Evolutionary conservation across 2,329 filamentous ascomycete genomes (phyloP).

Genomic region (Fusarium lateritium): DNA sequence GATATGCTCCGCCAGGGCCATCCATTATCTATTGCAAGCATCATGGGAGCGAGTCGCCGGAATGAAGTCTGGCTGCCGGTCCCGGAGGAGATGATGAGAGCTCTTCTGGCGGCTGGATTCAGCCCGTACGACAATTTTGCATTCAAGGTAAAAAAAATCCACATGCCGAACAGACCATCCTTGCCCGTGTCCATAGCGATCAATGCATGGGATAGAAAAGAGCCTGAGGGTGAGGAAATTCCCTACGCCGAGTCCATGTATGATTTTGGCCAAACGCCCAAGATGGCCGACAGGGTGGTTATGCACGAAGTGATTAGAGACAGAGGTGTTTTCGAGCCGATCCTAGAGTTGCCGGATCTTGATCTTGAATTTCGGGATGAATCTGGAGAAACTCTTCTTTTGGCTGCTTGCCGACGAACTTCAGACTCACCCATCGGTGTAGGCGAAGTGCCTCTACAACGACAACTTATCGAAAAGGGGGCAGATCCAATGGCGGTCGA

Average conservation of each 20-base stretch:
- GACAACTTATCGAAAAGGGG: conserved; percentile 25
- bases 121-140: conserved; percentile 17
- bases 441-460: background rate
- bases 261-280: background rate
- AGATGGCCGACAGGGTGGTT: conserved; percentile 12
- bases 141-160: background rate
- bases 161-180: background rate
- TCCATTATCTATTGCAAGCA: conserved; percentile 11
- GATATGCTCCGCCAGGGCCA: conserved; percentile 9
- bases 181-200: conserved; percentile 8
- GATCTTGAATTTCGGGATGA: conserved; percentile 27
- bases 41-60: too few species aligned
- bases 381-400: conserved; percentile 26
- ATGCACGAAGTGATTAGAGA: conserved; percentile 25
- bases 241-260: background rate
- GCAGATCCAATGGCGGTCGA: conserved; percentile 29
- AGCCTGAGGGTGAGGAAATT: background rate
- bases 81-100: conserved; percentile 1
- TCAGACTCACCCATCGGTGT: accelerated
- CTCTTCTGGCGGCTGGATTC: conserved; percentile 19
- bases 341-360: conserved; percentile 26
- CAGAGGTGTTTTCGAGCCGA: conserved; percentile 7
- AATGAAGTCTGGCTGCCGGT: background rate
- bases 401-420: conserved; percentile 21
- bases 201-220: conserved; percentile 6